A percentile compares a stretch with the other conserved stretches of the same genome.
Conservation (phyloP, 2,329 filamentous ascomycete species). For the Fusarium sp. region DNA sequence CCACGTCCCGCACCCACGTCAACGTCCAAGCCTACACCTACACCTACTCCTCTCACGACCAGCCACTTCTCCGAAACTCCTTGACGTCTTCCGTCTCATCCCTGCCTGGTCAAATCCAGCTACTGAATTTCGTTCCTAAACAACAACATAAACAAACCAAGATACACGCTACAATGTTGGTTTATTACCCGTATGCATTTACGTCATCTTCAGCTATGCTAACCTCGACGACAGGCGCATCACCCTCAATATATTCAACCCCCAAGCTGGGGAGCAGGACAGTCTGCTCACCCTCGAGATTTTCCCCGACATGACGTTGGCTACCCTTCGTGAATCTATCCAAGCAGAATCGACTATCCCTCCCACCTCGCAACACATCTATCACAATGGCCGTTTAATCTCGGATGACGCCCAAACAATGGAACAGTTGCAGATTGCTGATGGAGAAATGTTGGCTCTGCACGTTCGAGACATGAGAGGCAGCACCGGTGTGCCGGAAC, state of each 20-base stretch:
- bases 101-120: background rate
- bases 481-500: slow-evolving; percentile 57
- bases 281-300: slow-evolving; percentile 87
- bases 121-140: background rate
- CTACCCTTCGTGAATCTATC: slow-evolving; percentile 87
- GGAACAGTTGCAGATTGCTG: slow-evolving; percentile 80
- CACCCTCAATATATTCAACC: slow-evolving; percentile 85
- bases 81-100: slow-evolving; percentile 14
- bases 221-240: slow-evolving; percentile 73
- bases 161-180: slow-evolving; percentile 39
- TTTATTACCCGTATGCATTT: slow-evolving; percentile 1
- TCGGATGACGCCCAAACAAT: slow-evolving; percentile 83
- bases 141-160: background rate
- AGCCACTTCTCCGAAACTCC: slow-evolving; percentile 26
- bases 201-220: slow-evolving; percentile 29
- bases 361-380: slow-evolving; percentile 81
- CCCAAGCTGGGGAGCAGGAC: slow-evolving; percentile 73
- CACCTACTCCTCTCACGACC: slow-evolving; percentile 27
- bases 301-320: slow-evolving; percentile 83
- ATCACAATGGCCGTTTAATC: slow-evolving; percentile 88
- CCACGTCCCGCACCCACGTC: slow-evolving; percentile 10
- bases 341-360: slow-evolving; percentile 84
- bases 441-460: slow-evolving; percentile 93
- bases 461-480: slow-evolving; percentile 75
- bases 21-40: slow-evolving; percentile 6